These are phyloP conservation scores for Daedaleopsis nitida DNA, from an alignment of 768 basidiomycete species.

Conservation along the genomic window DNA sequence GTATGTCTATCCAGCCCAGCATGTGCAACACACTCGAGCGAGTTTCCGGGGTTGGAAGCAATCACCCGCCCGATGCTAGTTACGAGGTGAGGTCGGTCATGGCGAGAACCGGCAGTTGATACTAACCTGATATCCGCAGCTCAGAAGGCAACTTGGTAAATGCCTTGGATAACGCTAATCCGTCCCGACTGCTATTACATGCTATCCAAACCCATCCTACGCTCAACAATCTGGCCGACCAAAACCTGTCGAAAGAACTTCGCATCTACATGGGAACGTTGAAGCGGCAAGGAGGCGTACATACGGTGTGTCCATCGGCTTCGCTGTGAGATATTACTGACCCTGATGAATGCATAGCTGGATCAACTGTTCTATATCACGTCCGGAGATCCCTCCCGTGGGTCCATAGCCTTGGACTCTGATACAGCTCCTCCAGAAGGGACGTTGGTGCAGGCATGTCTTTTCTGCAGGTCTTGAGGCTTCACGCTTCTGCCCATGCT, in stretches of 20 bases:
- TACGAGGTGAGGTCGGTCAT: constrained; percentile 46
- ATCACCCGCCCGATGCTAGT: constrained; percentile 51
- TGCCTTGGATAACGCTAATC: constrained; percentile 56
- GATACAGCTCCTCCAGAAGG: constrained; percentile 52
- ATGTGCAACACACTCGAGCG: constrained; percentile 23
- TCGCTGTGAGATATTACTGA: no score
- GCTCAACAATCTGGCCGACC: constrained; percentile 19
- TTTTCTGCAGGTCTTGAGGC: neutral
- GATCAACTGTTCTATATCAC: constrained; percentile 56
- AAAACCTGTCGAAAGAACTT: constrained; percentile 48
- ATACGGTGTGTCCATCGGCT: neutral
- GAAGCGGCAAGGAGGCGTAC: constrained; percentile 23
- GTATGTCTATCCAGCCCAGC: constrained; percentile 33
- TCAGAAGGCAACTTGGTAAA: constrained; percentile 76
- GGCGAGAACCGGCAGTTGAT: neutral
- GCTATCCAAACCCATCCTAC: constrained; percentile 42
- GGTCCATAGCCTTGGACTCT: constrained; percentile 62
- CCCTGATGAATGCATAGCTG: constrained; percentile 32
- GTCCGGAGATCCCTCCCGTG: constrained; percentile 73
- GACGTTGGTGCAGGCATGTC: constrained; percentile 51
- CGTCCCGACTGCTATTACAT: constrained; percentile 58
- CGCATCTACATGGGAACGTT: constrained; percentile 57
- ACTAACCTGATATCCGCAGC: constrained; percentile 35
- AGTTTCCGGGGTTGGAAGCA: constrained; percentile 42
- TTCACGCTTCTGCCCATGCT: neutral